Evolutionary conservation across 73 alveolate species (phyloP).

Genomic region (Paramecium caudatum): DNA sequence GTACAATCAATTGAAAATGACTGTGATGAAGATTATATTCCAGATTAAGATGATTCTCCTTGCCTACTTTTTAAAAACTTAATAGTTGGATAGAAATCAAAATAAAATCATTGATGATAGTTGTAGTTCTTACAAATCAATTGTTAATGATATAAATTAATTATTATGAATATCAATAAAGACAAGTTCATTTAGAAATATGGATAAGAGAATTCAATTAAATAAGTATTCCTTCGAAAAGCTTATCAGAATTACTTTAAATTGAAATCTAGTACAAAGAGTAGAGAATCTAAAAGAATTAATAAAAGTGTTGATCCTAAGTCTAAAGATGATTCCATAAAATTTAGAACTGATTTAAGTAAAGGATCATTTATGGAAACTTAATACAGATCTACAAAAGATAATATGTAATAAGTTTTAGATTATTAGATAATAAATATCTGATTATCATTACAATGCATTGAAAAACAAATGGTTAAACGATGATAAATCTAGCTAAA

Average conservation of each 20-base stretch:
- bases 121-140: too few species aligned
- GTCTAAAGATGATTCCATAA: background rate
- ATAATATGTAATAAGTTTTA: background rate
- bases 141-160: too few species aligned
- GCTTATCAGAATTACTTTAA: background rate
- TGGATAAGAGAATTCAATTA: constrained; percentile 6
- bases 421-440: background rate
- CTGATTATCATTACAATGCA: background rate
- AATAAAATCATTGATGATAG: background rate
- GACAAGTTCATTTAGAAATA: background rate
- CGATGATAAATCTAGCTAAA: background rate
- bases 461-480: background rate
- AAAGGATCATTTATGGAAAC: background rate
- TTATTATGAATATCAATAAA: background rate
- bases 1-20: constrained; percentile 11
- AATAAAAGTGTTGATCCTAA: background rate
- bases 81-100: background rate
- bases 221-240: background rate
- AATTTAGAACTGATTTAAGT: background rate
- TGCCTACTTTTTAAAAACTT: constrained; percentile 5
- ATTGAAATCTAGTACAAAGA: background rate
- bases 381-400: background rate
- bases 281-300: background rate
- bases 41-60: constrained; percentile 45
- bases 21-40: constrained; percentile 25